phyloP scores from a whole-genome alignment of 805 yeast species.

The Hanseniaspora vineae region DNA sequence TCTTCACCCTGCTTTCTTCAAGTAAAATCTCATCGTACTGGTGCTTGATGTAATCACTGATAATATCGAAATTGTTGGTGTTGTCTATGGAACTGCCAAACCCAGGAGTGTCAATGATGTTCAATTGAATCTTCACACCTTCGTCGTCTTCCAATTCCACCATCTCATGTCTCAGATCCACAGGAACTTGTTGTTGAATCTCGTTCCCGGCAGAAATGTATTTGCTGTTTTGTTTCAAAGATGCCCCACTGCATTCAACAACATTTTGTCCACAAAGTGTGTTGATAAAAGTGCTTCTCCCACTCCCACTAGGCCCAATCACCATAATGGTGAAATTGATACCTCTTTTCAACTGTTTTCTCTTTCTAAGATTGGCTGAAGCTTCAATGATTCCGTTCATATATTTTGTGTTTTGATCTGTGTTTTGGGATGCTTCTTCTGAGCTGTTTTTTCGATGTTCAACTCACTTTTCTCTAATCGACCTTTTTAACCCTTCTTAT shows the following conservation, averaged over 20 bases:
- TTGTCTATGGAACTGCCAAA: conserved; percentile 68
- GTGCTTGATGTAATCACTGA: conserved; percentile 69
- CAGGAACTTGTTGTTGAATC: conserved; percentile 22
- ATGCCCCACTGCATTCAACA: conserved; percentile 39
- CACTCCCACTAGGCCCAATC: conserved; percentile 77
- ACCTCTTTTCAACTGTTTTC: conserved; percentile 71
- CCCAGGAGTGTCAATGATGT: conserved; percentile 73
- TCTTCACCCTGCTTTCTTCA: conserved; percentile 69
- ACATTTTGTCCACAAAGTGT: conserved; percentile 83
- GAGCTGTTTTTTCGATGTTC: too few relatives aligned
- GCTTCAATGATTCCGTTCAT: conserved; percentile 39
- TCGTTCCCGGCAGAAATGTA: conserved; percentile 24
- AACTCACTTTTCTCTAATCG: too few relatives aligned
- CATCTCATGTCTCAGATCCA: conserved; percentile 60
- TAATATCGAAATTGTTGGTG: conserved; percentile 48
- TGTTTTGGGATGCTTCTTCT: neutral
- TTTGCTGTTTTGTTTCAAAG: conserved; percentile 30
- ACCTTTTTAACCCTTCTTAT: too few relatives aligned
- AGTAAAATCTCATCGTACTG: conserved; percentile 73
- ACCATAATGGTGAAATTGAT: conserved; percentile 79
- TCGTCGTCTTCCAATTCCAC: conserved; percentile 82
- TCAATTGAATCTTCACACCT: conserved; percentile 67
- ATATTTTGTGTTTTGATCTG: neutral
- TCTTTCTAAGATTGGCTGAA: conserved; percentile 50
- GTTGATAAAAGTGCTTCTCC: conserved; percentile 87